phyloP scores from a whole-genome alignment of 108 stramenopile genomes.

The Nitzschia palea region DNA sequence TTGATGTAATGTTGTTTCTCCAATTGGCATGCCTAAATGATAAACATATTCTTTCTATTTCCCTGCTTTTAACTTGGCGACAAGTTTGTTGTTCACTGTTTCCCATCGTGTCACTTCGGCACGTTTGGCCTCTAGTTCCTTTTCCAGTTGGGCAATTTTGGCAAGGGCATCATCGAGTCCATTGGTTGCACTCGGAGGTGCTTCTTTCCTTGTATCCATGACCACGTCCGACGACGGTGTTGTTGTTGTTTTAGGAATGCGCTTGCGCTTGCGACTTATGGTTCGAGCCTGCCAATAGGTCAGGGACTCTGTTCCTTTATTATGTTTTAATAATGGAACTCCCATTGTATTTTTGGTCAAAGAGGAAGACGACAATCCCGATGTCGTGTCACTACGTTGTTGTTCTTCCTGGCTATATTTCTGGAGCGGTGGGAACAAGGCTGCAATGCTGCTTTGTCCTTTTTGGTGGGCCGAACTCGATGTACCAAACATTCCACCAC shows the following conservation, averaged over 20 bases:
- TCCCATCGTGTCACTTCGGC: conserved; percentile 65
- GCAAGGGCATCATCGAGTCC: conserved; percentile 10
- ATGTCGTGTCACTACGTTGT: background rate
- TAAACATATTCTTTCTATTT: no score
- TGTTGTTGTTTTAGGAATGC: no score
- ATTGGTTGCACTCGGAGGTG: background rate
- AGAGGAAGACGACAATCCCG: background rate
- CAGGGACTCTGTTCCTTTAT: conserved; percentile 1
- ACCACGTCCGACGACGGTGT: background rate
- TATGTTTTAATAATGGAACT: conserved; percentile 28
- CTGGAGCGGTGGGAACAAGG: conserved; percentile 35
- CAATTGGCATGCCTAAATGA: background rate
- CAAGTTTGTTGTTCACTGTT: conserved; percentile 71
- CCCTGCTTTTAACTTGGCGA: conserved; percentile 38
- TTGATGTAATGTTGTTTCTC: no score
- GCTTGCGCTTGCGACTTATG: conserved; percentile 11
- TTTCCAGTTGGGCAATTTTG: conserved; percentile 43
- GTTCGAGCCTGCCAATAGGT: conserved; percentile 17
- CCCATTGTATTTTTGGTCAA: background rate
- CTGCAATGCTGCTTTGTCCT: conserved; percentile 6
- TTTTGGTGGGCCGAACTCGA: background rate
- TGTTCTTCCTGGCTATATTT: conserved; percentile 18
- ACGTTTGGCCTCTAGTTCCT: conserved; percentile 50
- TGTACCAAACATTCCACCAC: conserved; percentile 22
- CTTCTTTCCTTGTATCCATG: background rate